Evolutionary conservation across 805 yeast species (phyloP).

Genomic region (Clavispora vitiphila): DNA sequence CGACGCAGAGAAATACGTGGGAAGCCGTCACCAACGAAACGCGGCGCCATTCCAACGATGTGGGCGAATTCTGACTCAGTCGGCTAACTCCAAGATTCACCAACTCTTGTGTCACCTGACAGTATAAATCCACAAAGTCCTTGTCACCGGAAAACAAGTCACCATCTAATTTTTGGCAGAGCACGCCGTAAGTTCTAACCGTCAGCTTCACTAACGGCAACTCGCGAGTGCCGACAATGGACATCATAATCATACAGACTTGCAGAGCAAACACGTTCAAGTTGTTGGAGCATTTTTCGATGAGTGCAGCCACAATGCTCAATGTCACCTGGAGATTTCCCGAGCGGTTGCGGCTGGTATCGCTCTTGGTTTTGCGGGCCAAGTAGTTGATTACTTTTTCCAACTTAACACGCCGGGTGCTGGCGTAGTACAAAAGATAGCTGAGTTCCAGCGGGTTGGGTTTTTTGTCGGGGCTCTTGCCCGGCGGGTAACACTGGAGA

Average conservation of each 20-base stretch:
- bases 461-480: conserved; percentile 77
- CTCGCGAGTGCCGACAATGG: conserved; percentile 54
- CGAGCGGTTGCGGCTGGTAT: conserved; percentile 53
- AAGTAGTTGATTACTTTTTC: conserved; percentile 78
- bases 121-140: conserved; percentile 46
- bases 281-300: conserved; percentile 75
- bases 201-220: conserved; percentile 53
- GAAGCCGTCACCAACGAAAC: conserved; percentile 37
- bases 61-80: conserved; percentile 19
- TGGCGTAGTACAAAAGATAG: conserved; percentile 82
- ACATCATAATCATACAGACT: conserved; percentile 54
- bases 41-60: conserved; percentile 42
- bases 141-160: conserved; percentile 64
- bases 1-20: conserved; percentile 34
- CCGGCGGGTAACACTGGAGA: conserved; percentile 89
- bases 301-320: conserved; percentile 61
- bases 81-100: conserved; percentile 12
- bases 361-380: conserved; percentile 54
- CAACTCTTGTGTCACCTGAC: conserved; percentile 15
- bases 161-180: conserved; percentile 43
- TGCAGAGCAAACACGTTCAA: conserved; percentile 74
- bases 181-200: conserved; percentile 40
- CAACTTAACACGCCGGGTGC: conserved; percentile 81
- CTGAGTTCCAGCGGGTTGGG: conserved; percentile 92
- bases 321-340: conserved; percentile 85